These are phyloP conservation scores for Phytopythium oedochilum DNA, from an alignment of 352 stramenopile genomes.

Conservation along the genomic window DNA sequence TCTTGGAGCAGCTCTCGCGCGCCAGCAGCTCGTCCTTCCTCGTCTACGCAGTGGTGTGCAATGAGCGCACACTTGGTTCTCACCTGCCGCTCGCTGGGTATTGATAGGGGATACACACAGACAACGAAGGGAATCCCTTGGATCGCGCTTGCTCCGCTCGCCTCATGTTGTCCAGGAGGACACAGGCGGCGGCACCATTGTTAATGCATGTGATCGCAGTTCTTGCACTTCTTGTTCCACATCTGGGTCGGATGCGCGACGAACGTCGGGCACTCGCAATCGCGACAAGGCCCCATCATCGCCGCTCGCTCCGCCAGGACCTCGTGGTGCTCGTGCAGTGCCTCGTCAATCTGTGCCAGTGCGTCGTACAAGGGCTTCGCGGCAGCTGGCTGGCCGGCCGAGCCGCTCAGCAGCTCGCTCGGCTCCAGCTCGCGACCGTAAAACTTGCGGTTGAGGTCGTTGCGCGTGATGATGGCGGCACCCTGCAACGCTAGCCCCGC, in stretches of 20 bases:
- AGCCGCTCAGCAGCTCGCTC: slow-evolving; percentile 36
- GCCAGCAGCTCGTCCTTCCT: too few relatives aligned
- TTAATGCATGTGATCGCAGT: slow-evolving; percentile 40
- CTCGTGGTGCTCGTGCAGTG: slow-evolving; percentile 35
- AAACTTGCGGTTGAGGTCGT: slow-evolving; percentile 90
- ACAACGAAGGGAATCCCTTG: too few relatives aligned
- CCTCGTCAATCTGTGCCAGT: slow-evolving; percentile 35
- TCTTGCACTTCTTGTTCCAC: slow-evolving; percentile 69
- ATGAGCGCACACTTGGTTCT: too few relatives aligned
- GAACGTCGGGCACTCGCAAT: slow-evolving; percentile 41
- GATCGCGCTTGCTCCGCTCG: too few relatives aligned
- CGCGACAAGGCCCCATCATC: slow-evolving; percentile 38
- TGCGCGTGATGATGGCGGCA: slow-evolving; percentile 76
- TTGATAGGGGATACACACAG: too few relatives aligned
- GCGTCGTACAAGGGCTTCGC: slow-evolving; percentile 55
- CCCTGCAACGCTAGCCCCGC: slow-evolving; percentile 88
- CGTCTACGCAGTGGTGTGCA: too few relatives aligned
- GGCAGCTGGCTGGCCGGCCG: slow-evolving; percentile 32
- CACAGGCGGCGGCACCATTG: too few relatives aligned
- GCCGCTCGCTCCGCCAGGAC: slow-evolving; percentile 22
- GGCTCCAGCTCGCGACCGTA: slow-evolving; percentile 75
- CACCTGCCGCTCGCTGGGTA: too few relatives aligned
- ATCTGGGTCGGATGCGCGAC: slow-evolving; percentile 31
- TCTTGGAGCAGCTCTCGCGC: too few relatives aligned
- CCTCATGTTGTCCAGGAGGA: too few relatives aligned